A percentile compares a stretch with the other conserved stretches of the same genome.
phyloP scores from a whole-genome alignment of 2,329 filamentous ascomycete genomes.

The Elsinoe australis region DNA sequence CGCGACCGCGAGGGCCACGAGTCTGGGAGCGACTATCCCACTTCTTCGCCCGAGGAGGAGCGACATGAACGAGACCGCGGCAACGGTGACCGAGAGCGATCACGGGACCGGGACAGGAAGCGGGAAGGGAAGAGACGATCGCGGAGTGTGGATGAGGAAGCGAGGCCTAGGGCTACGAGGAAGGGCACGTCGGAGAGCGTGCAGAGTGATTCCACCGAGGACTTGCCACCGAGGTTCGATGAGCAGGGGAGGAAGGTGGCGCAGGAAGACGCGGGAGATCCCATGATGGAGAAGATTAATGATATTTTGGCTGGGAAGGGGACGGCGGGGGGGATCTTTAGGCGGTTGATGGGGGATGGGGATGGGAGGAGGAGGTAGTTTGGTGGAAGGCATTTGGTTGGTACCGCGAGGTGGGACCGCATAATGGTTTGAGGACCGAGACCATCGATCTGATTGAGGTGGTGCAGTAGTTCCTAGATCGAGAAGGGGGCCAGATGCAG shows the following conservation, averaged over 20 bases:
- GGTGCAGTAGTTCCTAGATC: too few relatives aligned
- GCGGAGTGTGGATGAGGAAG: background rate
- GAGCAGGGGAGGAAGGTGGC: conserved; percentile 29
- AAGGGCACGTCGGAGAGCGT: conserved; percentile 17
- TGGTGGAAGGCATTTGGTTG: conserved; percentile 45
- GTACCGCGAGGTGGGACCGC: too few relatives aligned
- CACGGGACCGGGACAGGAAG: conserved; percentile 1
- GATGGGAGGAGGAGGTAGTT: conserved; percentile 10
- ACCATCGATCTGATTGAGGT: too few relatives aligned
- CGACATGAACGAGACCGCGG: conserved; percentile 15
- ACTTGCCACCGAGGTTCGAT: conserved; percentile 33
- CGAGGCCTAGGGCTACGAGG: background rate
- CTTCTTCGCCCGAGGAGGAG: conserved; percentile 15
- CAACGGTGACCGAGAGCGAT: background rate
- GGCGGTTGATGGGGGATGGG: conserved; percentile 24
- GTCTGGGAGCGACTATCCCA: conserved; percentile 15
- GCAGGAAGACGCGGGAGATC: conserved; percentile 25
- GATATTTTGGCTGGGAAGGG: conserved; percentile 28
- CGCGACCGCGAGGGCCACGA: conserved; percentile 8
- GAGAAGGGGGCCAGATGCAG: too few relatives aligned
- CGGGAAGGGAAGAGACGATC: conserved; percentile 1
- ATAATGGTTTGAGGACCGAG: too few relatives aligned
- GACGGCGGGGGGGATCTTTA: conserved; percentile 25
- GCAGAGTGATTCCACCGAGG: conserved; percentile 28
- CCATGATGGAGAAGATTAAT: conserved; percentile 27